Evolutionary conservation across 768 basidiomycete genomes (phyloP).

Genomic region (Lanmaoa pseudosensibilis): DNA sequence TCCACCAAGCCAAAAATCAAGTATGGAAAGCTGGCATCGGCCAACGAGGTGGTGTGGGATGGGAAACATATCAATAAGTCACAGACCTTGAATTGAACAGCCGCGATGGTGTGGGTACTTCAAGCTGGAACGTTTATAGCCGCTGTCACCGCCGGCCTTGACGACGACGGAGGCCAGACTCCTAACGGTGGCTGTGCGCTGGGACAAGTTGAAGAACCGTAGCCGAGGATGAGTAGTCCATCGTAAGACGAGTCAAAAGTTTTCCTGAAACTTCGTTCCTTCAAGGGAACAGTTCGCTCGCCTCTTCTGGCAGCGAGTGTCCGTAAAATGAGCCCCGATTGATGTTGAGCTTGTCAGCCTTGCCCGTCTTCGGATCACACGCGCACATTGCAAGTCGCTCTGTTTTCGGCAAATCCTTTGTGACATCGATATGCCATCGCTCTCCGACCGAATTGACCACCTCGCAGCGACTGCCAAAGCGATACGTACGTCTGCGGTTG

Average conservation of each 20-base stretch:
- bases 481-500: conserved; percentile 46
- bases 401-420: not conserved
- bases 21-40: not conserved
- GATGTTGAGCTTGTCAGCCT: not conserved
- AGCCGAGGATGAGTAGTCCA: too few relatives aligned
- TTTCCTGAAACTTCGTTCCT: not conserved
- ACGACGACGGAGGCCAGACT: not conserved
- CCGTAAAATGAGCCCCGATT: not conserved
- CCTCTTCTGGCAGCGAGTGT: not conserved
- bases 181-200: conserved; percentile 22
- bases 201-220: not conserved
- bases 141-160: conserved; percentile 3
- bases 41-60: not conserved
- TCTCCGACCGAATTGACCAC: conserved; percentile 70
- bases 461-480: conserved; percentile 52
- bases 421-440: conserved; percentile 45
- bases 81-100: conserved; percentile 24
- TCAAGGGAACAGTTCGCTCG: not conserved
- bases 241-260: not conserved
- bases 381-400: not conserved
- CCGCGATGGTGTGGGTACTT: conserved; percentile 6
- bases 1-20: conserved; percentile 2
- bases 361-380: not conserved
- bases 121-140: not conserved
- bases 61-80: conserved; percentile 10